A percentile compares a stretch with the other conserved stretches of the same genome.
These are phyloP conservation scores for Lactarius quietus DNA, from an alignment of 768 basidiomycete species.

Conservation along the genomic window DNA sequence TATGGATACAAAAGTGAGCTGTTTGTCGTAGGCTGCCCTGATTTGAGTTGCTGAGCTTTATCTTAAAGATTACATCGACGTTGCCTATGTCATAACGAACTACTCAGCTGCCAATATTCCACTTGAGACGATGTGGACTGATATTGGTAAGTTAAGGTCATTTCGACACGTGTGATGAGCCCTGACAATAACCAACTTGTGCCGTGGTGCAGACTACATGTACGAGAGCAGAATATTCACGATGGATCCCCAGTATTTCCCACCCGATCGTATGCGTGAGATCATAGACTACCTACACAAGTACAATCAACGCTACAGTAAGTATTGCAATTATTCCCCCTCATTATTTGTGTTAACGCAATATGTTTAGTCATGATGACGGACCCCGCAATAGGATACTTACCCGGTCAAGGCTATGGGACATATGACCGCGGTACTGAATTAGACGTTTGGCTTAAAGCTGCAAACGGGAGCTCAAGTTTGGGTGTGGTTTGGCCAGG, in stretches of 20 bases:
- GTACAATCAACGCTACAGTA: slow-evolving; percentile 57
- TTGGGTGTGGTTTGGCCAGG: slow-evolving; percentile 66
- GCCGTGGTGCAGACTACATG: slow-evolving; percentile 57
- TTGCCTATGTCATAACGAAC: slow-evolving; percentile 56
- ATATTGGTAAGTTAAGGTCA: slow-evolving; percentile 47
- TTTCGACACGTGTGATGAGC: neutral
- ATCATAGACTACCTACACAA: slow-evolving; percentile 58
- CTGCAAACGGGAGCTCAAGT: slow-evolving; percentile 53
- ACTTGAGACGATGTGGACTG: slow-evolving; percentile 78
- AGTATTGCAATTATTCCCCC: slow-evolving; percentile 22
- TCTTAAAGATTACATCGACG: slow-evolving; percentile 53
- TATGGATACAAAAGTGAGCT: slow-evolving; percentile 59
- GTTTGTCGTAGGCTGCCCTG: neutral
- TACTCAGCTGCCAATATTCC: slow-evolving; percentile 62
- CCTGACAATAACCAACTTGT: neutral
- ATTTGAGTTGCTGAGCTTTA: neutral
- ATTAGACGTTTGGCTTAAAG: slow-evolving; percentile 58
- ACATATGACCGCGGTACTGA: slow-evolving; percentile 53
- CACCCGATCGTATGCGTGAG: slow-evolving; percentile 57
- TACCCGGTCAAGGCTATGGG: slow-evolving; percentile 46
- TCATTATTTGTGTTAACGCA: neutral
- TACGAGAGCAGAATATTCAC: slow-evolving; percentile 64
- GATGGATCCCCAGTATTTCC: slow-evolving; percentile 65
- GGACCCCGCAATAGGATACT: slow-evolving; percentile 61
- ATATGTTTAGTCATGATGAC: slow-evolving; percentile 58